Percentiles rank a stretch among this genome's conserved stretches.
Conservation (phyloP, 106 monocot species). For the Alisma plantagoaquatica region DNA sequence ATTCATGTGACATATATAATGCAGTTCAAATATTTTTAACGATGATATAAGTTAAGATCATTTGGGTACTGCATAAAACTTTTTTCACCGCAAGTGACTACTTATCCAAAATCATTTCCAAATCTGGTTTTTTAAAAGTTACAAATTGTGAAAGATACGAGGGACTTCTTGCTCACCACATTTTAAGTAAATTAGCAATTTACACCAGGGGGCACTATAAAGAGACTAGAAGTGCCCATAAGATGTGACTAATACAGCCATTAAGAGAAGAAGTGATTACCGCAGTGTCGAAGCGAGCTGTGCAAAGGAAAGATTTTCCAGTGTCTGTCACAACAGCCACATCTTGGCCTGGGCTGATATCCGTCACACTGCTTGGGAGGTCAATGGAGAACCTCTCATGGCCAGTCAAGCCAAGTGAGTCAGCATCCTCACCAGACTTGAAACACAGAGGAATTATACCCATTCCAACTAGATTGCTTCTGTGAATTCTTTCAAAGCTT, state of each 20-base stretch:
- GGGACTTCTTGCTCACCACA: too few relatives aligned
- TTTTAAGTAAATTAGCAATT: not conserved
- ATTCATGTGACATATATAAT: too few relatives aligned
- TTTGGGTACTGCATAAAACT: too few relatives aligned
- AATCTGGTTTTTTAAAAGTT: not conserved
- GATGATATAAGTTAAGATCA: too few relatives aligned
- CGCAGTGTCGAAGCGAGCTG: slow-evolving; percentile 72
- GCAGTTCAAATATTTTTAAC: too few relatives aligned
- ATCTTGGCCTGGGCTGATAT: slow-evolving; percentile 67
- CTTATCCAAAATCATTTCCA: too few relatives aligned
- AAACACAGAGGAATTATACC: slow-evolving; percentile 83
- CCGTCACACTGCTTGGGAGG: slow-evolving; percentile 46
- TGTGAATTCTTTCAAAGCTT: slow-evolving; percentile 90
- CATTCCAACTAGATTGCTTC: slow-evolving; percentile 87
- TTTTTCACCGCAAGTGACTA: too few relatives aligned
- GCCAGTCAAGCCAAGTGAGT: slow-evolving; percentile 64
- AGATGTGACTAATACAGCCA: not conserved
- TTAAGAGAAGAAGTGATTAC: slow-evolving; percentile 9
- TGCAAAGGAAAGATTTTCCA: slow-evolving; percentile 72
- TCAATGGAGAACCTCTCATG: slow-evolving; percentile 63
- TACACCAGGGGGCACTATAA: not conserved
- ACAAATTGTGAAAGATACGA: not conserved
- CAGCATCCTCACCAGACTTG: slow-evolving; percentile 72
- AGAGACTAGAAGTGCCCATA: slow-evolving; percentile 2
- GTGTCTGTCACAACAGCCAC: slow-evolving; percentile 46